These are phyloP conservation scores for Metschnikowia aberdeeniae DNA, from an alignment of 805 yeast genomes.

Conservation along the genomic window DNA sequence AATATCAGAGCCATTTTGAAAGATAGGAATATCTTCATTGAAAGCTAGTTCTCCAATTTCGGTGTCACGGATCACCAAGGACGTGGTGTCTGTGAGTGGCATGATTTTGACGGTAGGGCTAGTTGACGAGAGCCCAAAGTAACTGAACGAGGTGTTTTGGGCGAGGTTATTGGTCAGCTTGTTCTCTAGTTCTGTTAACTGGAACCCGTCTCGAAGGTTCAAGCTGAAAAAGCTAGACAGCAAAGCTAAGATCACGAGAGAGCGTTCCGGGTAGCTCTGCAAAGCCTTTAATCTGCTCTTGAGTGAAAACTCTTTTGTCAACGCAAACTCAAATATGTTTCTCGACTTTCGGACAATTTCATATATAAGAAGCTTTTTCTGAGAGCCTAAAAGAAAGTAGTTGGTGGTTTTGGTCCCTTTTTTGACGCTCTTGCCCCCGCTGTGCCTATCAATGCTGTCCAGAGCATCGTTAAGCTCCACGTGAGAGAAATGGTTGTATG, in stretches of 20 bases:
- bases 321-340: constrained; percentile 27
- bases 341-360: constrained; percentile 27
- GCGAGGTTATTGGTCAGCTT: constrained; percentile 19
- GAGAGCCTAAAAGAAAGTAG: constrained; percentile 26
- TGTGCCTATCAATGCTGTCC: not conserved
- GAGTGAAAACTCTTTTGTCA: constrained; percentile 22
- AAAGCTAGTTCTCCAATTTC: constrained; percentile 21
- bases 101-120: constrained; percentile 28
- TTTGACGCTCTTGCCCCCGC: not conserved
- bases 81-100: constrained; percentile 4
- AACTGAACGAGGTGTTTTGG: constrained; percentile 31
- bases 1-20: constrained; percentile 19
- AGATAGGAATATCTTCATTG: constrained; percentile 6
- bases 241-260: constrained; percentile 18
- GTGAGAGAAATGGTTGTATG: constrained; percentile 15
- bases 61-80: constrained; percentile 32
- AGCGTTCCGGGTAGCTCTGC: constrained; percentile 7
- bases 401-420: constrained; percentile 9
- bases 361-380: constrained; percentile 28
- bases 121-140: constrained; percentile 33
- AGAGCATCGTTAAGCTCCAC: constrained; percentile 8
- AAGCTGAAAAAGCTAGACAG: constrained; percentile 25
- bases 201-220: constrained; percentile 19
- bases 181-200: constrained; percentile 15
- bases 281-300: constrained; percentile 31